Conservation (phyloP, 257 asterid genomes). For the Echium plantagineum region DNA sequence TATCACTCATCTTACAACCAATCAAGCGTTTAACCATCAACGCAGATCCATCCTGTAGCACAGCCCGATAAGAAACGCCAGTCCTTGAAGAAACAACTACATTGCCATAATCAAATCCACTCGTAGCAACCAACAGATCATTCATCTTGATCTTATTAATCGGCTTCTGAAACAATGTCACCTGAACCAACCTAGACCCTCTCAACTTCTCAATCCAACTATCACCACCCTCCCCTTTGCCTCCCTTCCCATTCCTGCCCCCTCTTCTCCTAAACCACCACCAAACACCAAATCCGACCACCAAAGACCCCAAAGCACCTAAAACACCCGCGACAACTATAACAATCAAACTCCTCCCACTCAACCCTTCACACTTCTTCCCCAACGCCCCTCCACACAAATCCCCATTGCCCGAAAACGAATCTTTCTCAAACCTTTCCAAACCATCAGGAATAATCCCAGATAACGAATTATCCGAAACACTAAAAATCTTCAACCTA, state of each 20-base stretch:
- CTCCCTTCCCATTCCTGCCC: constrained; percentile 23
- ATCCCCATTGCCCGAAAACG: constrained; percentile 31
- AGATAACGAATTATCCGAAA: constrained; percentile 33
- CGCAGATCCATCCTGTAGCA: constrained; percentile 50
- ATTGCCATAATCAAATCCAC: constrained; percentile 26
- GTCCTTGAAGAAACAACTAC: constrained; percentile 34
- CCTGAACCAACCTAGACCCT: constrained; percentile 32
- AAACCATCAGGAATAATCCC: constrained; percentile 38
- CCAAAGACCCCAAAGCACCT: constrained; percentile 36
- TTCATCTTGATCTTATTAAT: constrained; percentile 43
- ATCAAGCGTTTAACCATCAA: constrained; percentile 44
- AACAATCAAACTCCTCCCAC: constrained; percentile 27
- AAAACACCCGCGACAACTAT: constrained; percentile 44
- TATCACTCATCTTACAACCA: constrained; percentile 39
- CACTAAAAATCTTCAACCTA: constrained; percentile 35
- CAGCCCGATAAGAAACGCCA: constrained; percentile 46
- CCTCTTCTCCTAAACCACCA: constrained; percentile 40
- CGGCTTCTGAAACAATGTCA: constrained; percentile 50
- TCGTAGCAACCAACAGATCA: constrained; percentile 45
- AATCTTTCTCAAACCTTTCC: constrained; percentile 12
- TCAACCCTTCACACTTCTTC: constrained; percentile 33
- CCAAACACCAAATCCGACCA: constrained; percentile 52
- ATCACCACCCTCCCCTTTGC: constrained; percentile 9
- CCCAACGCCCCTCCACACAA: constrained; percentile 38
- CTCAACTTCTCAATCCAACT: constrained; percentile 4